These are phyloP conservation scores for Nicotiana attenuata DNA, from an alignment of 257 asterid species.

Conservation along the genomic window DNA sequence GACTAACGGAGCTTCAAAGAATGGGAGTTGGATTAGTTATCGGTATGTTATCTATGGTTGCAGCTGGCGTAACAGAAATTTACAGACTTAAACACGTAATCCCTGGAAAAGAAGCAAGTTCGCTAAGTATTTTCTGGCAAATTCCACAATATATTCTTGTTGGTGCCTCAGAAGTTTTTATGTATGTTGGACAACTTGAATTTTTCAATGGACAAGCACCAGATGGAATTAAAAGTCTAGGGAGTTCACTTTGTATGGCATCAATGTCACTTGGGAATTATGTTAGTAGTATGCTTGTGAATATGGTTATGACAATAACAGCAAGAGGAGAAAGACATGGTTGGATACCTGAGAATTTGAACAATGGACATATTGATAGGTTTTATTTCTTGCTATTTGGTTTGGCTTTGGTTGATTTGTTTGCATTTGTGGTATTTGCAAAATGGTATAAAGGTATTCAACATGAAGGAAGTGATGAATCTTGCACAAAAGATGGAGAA, in stretches of 20 bases:
- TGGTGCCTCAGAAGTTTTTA: constrained; percentile 83
- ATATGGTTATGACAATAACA: constrained; percentile 55
- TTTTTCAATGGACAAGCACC: constrained; percentile 80
- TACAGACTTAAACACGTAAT: constrained; percentile 33
- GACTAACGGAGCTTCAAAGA: constrained; percentile 70
- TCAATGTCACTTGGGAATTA: constrained; percentile 72
- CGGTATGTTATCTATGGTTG: constrained; percentile 61
- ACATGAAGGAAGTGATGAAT: background rate
- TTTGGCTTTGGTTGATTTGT: constrained; percentile 44
- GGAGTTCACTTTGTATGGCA: constrained; percentile 77
- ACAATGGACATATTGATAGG: constrained; percentile 53
- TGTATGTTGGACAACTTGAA: constrained; percentile 76
- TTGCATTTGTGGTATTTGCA: constrained; percentile 40
- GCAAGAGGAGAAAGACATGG: constrained; percentile 34
- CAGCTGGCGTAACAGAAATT: constrained; percentile 52
- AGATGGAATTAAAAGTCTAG: constrained; percentile 74
- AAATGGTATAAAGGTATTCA: constrained; percentile 46
- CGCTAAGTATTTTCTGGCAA: constrained; percentile 63
- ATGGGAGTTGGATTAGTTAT: constrained; percentile 78
- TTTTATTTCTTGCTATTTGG: constrained; percentile 55
- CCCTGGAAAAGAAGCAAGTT: constrained; percentile 30
- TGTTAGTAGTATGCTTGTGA: constrained; percentile 58
- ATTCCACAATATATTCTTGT: constrained; percentile 64
- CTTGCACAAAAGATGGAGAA: background rate
- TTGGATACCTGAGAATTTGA: constrained; percentile 66